Conservation (phyloP, 2,329 filamentous ascomycete genomes). For the Penicillium sp. region DNA sequence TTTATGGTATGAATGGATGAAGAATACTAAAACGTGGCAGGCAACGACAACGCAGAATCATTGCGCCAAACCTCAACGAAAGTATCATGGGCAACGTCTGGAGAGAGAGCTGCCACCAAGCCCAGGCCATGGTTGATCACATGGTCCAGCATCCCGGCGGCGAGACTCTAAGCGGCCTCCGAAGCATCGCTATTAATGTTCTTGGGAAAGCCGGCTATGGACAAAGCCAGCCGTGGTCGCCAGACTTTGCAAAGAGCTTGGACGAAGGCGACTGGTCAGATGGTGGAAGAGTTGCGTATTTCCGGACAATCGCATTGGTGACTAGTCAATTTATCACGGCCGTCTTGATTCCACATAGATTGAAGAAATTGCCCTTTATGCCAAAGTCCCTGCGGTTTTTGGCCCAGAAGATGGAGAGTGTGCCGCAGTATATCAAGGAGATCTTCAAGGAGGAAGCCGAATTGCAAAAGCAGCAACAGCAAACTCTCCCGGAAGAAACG, state of each 20-base stretch:
- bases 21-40: conserved; percentile 15
- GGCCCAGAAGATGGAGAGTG: conserved; percentile 23
- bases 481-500: conserved; percentile 5
- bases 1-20: not conserved
- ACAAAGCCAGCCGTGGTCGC: conserved; percentile 27
- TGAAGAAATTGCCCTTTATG: conserved; percentile 26
- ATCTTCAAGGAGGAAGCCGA: conserved; percentile 24
- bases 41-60: conserved; percentile 32
- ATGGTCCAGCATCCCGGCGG: conserved; percentile 22
- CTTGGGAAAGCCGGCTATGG: conserved; percentile 33
- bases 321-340: conserved; percentile 26
- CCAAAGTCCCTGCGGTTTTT: conserved; percentile 22
- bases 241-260: conserved; percentile 18
- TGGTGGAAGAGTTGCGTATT: conserved; percentile 24
- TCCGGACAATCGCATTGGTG: conserved; percentile 29
- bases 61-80: conserved; percentile 36
- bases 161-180: conserved; percentile 26
- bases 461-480: not conserved
- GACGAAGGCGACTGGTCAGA: conserved; percentile 11
- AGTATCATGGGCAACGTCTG: conserved; percentile 34
- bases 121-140: conserved; percentile 27
- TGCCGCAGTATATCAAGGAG: conserved; percentile 25
- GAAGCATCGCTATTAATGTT: conserved; percentile 37
- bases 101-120: conserved; percentile 29
- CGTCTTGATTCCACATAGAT: conserved; percentile 23